Base-by-base conservation (phyloP, 2,329 filamentous ascomycete genomes). In the Talaromyces piceae region DNA sequence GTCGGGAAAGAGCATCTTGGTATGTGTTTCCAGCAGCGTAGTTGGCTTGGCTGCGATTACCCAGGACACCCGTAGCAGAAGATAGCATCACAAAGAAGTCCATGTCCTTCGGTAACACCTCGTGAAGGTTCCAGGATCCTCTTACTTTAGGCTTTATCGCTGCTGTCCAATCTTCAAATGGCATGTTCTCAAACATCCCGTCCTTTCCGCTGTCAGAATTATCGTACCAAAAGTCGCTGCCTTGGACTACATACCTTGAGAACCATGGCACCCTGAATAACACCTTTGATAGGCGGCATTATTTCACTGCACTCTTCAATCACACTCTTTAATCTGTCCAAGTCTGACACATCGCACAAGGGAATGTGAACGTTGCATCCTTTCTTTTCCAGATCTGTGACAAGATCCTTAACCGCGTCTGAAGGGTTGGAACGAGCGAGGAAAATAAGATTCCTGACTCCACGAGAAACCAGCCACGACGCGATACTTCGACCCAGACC, bases 41-140 rank as follows among this genome's bases (percentile, higher is more conserved):
- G 53, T 73, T 76, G 9, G 74, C 66, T 49, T 79, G 65, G 3
- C 71, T 69, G 5, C 67, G 57, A 47, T 74, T 74, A 3, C 76
- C 76, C 5, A 74, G 60, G 12, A 78, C 59, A 1, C 69, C 69
- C 27, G 70, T 67, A 1, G 67, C 57, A 1, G 72, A 74, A 0
- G 70, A 72, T 1, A 73, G 58, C 55, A 70, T 64, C 45, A 72
- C 56, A 52, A 74, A 74, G 58, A 74, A 74, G 46, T 71, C 68
- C 13, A 75, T 58, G 39, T 67, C 52, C 2, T 43, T 26, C 5
- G 58, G 61, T 22, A 68, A 51, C 11, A 54, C 20, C 13, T 56
- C 41, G 50, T 71, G 64, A 11, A 73, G 58, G 47, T 71, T 70
- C 57, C 63, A 63, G 3, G 64, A 64, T 3, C 67, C 71, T 13